phyloP scores from a whole-genome alignment of 2,329 filamentous ascomycete genomes.

The Magnaporthiopsis incrustans region DNA sequence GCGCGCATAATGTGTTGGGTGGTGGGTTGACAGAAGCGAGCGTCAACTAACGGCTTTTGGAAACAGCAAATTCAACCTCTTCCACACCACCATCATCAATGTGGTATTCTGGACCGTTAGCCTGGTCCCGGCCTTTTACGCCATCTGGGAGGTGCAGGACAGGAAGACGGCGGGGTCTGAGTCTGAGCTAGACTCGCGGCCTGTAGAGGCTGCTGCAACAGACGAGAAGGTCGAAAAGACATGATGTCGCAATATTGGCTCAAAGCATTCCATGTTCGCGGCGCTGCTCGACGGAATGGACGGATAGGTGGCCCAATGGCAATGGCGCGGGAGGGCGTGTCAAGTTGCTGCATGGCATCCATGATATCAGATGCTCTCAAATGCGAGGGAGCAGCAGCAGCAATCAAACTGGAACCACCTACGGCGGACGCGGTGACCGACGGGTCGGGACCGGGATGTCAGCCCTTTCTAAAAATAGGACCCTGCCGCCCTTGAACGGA shows the following conservation, averaged over 20 bases:
- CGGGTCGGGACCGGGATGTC: background rate
- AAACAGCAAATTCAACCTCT: constrained; percentile 17
- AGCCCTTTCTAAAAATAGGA: background rate
- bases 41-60: background rate
- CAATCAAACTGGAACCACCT: background rate
- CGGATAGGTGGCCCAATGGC: background rate
- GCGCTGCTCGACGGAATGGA: background rate
- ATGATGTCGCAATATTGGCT: background rate
- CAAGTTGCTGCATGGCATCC: background rate
- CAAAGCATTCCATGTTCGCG: background rate
- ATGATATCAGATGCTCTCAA: background rate
- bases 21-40: background rate
- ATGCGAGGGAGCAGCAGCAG: background rate
- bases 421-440: background rate
- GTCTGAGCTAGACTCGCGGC: background rate
- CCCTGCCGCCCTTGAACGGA: background rate
- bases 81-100: constrained; percentile 18
- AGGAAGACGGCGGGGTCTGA: constrained; percentile 1
- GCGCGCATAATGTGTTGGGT: too few relatives aligned
- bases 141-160: constrained; percentile 16
- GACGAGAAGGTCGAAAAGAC: background rate
- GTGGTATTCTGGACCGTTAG: constrained; percentile 17
- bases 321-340: background rate
- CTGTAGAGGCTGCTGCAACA: background rate
- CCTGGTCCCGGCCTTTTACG: constrained; percentile 13